phyloP scores from a whole-genome alignment of 306 rosid genomes.

The Prunus davidiana region DNA sequence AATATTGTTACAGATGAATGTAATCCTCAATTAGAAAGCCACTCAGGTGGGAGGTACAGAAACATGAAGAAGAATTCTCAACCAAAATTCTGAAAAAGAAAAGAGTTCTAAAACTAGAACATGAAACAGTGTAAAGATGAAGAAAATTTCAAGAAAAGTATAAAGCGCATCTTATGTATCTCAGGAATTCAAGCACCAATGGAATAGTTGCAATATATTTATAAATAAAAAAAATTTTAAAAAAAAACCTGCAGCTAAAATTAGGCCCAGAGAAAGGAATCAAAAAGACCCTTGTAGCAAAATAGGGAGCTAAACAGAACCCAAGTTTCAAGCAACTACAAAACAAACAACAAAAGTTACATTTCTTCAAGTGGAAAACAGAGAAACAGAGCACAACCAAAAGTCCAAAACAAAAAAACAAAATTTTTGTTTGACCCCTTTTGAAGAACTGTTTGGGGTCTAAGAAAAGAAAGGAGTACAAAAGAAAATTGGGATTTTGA shows the following conservation, averaged over 20 bases:
- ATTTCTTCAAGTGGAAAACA: background rate
- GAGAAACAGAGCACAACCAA: background rate
- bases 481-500: too few relatives aligned
- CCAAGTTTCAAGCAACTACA: background rate
- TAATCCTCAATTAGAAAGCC: background rate
- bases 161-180: background rate
- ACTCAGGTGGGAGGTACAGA: background rate
- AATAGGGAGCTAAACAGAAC: background rate
- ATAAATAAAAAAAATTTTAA: too few relatives aligned
- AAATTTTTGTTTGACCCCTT: background rate
- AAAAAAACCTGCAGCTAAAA: background rate
- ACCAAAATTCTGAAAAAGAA: background rate
- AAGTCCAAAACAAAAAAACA: background rate
- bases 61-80: background rate
- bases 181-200: background rate
- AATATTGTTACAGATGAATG: background rate
- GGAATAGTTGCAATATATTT: background rate
- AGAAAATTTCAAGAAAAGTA: background rate
- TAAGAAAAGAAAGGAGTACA: background rate
- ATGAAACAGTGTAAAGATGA: background rate
- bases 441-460: background rate
- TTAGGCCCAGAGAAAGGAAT: background rate
- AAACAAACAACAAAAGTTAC: background rate
- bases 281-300: background rate
- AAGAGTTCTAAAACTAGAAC: background rate